Evolutionary conservation across 768 basidiomycete species (phyloP).

Genomic region (Grammothele lineata): DNA sequence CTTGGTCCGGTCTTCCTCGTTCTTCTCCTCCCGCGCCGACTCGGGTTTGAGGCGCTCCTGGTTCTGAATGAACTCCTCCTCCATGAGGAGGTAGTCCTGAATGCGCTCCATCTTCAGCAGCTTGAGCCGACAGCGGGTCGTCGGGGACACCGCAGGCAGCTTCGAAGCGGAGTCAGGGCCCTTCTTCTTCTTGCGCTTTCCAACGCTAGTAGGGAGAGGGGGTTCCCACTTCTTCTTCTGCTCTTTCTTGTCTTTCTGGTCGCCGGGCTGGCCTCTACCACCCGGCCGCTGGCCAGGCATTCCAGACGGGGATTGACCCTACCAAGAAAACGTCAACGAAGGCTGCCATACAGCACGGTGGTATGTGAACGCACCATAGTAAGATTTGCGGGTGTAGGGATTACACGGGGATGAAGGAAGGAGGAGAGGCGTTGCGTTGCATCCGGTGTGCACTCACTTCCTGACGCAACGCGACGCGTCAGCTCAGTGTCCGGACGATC

Average conservation of each 20-base stretch:
- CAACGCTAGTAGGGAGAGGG: constrained; percentile 92
- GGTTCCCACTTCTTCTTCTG: constrained; percentile 98
- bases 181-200: constrained; percentile 87
- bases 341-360: too few relatives aligned
- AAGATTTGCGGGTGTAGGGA: background rate
- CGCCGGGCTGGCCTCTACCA: constrained; percentile 28
- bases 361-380: constrained; percentile 9
- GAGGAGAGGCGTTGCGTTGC: background rate
- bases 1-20: constrained; percentile 88
- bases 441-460: constrained; percentile 4
- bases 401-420: background rate
- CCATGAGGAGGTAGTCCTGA: constrained; percentile 94
- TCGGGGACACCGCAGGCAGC: constrained; percentile 89
- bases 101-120: constrained; percentile 96
- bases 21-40: constrained; percentile 86
- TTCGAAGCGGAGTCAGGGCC: constrained; percentile 91
- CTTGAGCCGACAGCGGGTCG: constrained; percentile 91
- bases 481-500: constrained; percentile 16
- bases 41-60: constrained; percentile 90
- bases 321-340: background rate
- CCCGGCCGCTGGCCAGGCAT: constrained; percentile 31
- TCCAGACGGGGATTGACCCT: constrained; percentile 80
- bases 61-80: constrained; percentile 92
- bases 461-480: constrained; percentile 30
- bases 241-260: constrained; percentile 47